Evolutionary conservation across 192 early-diverging fungal genomes (phyloP), one percentile per base, ranked within the genome.

Genomic region (Powellomyces hirtus): DNA sequence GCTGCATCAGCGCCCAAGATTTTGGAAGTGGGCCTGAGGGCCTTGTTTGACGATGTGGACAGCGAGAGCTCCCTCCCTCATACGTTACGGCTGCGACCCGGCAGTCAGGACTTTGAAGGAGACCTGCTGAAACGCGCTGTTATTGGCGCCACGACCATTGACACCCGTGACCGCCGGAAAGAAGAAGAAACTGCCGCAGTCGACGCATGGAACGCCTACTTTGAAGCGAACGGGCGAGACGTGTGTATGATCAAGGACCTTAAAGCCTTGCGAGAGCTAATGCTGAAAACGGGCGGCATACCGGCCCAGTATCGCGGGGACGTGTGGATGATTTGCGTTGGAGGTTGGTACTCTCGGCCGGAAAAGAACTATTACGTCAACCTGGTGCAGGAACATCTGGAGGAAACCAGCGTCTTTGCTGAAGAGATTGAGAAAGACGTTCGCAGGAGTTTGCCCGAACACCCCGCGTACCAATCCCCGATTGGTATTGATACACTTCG

Each of bases 371-470:
- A 85, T 51, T 85, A 85, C 64, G 18, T 26, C n/a, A 52, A 63
- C 0, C 52, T 85, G 31, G 73, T 85, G 29, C 36, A 29, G 22
- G 65, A 68, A 22, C 75, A 83, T 44, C 3, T 53, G 33, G 61
- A 73, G 11, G 61, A 74, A 26, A 68, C 66, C 1, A 73, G 71
- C 42, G 74, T 75, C 10, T 86, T 80, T 68, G 73, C 74, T n/a
- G 84, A 86, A 51, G 85, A 87, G 58, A 87, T 87, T 59, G 85
- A 87, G 53, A 87, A 87, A 58, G 85, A 87, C 75, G 81, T 87
- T 0, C 69, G 81, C 33, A 70, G 84, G 59, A 82, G 77, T 68
- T 68, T 84, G 27, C 85, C 85, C 1, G 85, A 85, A 62, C 85
- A 87, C 52, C 75, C 81, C 6, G 85, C 83, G 0, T 87, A 81